Base-by-base conservation (phyloP, 257 asterid genomes). In the Forsythia suspensa region DNA sequence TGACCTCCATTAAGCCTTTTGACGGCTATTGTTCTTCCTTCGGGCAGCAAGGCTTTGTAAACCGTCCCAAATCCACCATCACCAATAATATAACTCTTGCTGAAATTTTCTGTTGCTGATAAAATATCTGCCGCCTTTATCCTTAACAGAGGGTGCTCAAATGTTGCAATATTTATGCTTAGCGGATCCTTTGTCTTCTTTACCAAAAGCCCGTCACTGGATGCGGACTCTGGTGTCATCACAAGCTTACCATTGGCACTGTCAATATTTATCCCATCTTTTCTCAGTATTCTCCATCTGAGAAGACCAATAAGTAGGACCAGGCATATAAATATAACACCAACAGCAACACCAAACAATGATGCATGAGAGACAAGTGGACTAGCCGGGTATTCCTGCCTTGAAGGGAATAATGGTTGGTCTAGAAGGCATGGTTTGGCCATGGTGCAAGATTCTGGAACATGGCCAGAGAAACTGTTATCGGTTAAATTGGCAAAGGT, bases 21-120 rank as follows among this genome's bases (percentile, higher is more conserved):
- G 63, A 93, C 92, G 11, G 97, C 98, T 12, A 93, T 79, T 3
- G 73, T 79, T 4, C 82, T 87, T 8, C 91, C 91, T 1, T 77
- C 86, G 0, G 91, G 89, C 3, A 92, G 52, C 2, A 79, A 65
- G 10, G 96, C 97, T 83, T 73, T 85, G 11, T 93, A 93, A 4
- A 93, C 98, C 0, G 96, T 92, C 1, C 97, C 98, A 39, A 80
- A 91, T 41, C 97, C 98, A 61, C 97, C 98, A 16, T 90, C 93
- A 0, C 97, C 97, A 42, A 93, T 90, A 13, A 93, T 85, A 83
- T 79, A 85, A 40, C 91, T 88, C 86, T 78, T 76, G 88, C 90
- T 90, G 82, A 94, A 94, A 70, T 92, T 94, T 5, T 88, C 91
- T 3, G 97, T 94, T 18, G 98, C 97, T 18, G 88, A 79, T 59